Evolutionary conservation across 495 filamentous ascomycete species (phyloP).

Genomic region (Neurospora sp.): DNA sequence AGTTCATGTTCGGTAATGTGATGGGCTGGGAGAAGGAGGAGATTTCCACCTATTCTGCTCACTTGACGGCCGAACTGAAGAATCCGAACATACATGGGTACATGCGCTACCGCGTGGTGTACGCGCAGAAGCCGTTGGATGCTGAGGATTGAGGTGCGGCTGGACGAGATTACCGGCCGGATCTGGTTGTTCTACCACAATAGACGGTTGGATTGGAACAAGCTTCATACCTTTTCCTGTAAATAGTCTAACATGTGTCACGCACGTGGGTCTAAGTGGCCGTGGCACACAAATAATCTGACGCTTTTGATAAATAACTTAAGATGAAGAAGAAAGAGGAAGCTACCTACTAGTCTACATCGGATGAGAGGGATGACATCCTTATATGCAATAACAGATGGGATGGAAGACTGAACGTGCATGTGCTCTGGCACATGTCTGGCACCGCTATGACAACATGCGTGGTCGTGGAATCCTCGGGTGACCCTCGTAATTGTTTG

Average conservation of each 20-base stretch:
- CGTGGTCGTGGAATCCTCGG: too few relatives aligned
- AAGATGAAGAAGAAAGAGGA: too few relatives aligned
- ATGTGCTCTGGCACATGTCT: background rate
- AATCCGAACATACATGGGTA: slow-evolving; percentile 7
- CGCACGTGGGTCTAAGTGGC: too few relatives aligned
- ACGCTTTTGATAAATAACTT: too few relatives aligned
- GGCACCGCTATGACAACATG: background rate
- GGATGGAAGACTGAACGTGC: background rate
- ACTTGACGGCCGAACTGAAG: slow-evolving; percentile 9
- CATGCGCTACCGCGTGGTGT: slow-evolving; percentile 14
- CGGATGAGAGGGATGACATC: background rate
- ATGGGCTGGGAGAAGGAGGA: slow-evolving; percentile 16
- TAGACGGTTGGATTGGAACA: background rate
- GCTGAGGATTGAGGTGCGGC: background rate
- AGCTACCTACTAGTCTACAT: background rate
- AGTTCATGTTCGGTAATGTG: slow-evolving; percentile 21
- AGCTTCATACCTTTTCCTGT: background rate
- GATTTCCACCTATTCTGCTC: slow-evolving; percentile 9
- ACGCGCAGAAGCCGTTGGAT: slow-evolving; percentile 19
- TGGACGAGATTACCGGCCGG: too few relatives aligned
- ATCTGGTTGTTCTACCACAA: background rate
- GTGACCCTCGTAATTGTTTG: background rate
- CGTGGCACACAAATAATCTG: background rate
- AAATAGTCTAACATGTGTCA: background rate
- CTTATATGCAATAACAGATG: background rate